Evolutionary conservation across 2,329 filamentous ascomycete genomes (phyloP).

Genomic region (Cordyceps fumosorosea): DNA sequence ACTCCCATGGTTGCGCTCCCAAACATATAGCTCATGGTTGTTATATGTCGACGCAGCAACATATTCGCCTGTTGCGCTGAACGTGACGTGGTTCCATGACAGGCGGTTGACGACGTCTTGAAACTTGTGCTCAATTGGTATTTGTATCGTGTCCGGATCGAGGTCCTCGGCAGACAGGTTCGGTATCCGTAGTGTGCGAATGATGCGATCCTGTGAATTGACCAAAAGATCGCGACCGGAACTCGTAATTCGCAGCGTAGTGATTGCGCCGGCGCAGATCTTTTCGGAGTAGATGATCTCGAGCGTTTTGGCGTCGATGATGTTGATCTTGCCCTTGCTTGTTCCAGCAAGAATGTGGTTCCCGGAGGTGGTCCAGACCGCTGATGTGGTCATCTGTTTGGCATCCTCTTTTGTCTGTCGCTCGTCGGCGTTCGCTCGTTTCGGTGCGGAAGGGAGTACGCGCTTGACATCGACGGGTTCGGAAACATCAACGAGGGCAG

Average conservation of each 20-base stretch:
- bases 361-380: slow-evolving; percentile 78
- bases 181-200: slow-evolving; percentile 85
- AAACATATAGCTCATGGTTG: slow-evolving; percentile 97
- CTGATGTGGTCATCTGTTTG: slow-evolving; percentile 90
- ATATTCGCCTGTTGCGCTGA: slow-evolving; percentile 90
- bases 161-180: slow-evolving; percentile 63
- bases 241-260: slow-evolving; percentile 71
- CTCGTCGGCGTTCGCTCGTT: slow-evolving; percentile 66
- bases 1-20: slow-evolving; percentile 90
- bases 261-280: slow-evolving; percentile 80
- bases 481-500: slow-evolving; percentile 76
- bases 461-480: slow-evolving; percentile 65
- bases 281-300: slow-evolving; percentile 86
- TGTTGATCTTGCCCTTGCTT: slow-evolving; percentile 92
- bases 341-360: slow-evolving; percentile 89
- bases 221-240: slow-evolving; percentile 85
- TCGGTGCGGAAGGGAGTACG: slow-evolving; percentile 73
- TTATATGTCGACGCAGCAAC: slow-evolving; percentile 95
- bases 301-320: slow-evolving; percentile 76
- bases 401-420: slow-evolving; percentile 88
- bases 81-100: slow-evolving; percentile 95
- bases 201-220: slow-evolving; percentile 91
- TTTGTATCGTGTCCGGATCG: slow-evolving; percentile 76
- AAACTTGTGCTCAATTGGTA: slow-evolving; percentile 95
- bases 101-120: slow-evolving; percentile 94